phyloP scores from a whole-genome alignment of 768 basidiomycete genomes.

The Suillus sp. region DNA sequence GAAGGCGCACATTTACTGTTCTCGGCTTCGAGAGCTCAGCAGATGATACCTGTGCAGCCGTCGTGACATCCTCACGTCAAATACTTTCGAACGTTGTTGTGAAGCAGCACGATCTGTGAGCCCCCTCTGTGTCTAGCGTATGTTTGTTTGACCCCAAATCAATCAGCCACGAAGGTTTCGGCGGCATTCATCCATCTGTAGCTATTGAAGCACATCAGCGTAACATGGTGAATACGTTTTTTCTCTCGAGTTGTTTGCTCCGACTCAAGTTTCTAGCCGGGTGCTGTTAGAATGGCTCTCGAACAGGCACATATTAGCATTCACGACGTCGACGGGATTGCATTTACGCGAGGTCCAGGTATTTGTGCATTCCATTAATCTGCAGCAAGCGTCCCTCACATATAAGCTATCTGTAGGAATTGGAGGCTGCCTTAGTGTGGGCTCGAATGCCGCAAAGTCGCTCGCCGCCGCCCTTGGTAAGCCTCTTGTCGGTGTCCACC shows the following conservation, averaged over 20 bases:
- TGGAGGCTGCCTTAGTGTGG: constrained; percentile 77
- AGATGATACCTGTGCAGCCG: constrained; percentile 91
- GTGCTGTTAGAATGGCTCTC: constrained; percentile 70
- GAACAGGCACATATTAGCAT: constrained; percentile 59
- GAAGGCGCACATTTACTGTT: constrained; percentile 51
- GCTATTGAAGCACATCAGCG: constrained; percentile 80
- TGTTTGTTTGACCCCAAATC: neutral
- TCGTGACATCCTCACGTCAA: constrained; percentile 69
- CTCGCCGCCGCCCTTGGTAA: constrained; percentile 77
- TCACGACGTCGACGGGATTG: constrained; percentile 78
- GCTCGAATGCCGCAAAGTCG: constrained; percentile 81
- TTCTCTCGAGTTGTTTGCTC: neutral
- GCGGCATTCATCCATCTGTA: constrained; percentile 78
- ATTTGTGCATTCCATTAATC: constrained; percentile 16
- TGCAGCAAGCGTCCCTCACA: constrained; percentile 12
- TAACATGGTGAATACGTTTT: constrained; percentile 59
- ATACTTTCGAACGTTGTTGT: constrained; percentile 86
- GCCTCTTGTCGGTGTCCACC: constrained; percentile 89
- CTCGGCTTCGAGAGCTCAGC: constrained; percentile 86
- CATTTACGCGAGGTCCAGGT: constrained; percentile 90
- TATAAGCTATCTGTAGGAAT: constrained; percentile 52
- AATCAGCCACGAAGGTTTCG: constrained; percentile 34
- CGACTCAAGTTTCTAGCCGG: constrained; percentile 51
- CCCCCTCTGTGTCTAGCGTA: constrained; percentile 9
- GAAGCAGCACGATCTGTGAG: constrained; percentile 73